phyloP scores from a whole-genome alignment of 192 early-diverging fungal species.

The Dimargaris verticillata region DNA sequence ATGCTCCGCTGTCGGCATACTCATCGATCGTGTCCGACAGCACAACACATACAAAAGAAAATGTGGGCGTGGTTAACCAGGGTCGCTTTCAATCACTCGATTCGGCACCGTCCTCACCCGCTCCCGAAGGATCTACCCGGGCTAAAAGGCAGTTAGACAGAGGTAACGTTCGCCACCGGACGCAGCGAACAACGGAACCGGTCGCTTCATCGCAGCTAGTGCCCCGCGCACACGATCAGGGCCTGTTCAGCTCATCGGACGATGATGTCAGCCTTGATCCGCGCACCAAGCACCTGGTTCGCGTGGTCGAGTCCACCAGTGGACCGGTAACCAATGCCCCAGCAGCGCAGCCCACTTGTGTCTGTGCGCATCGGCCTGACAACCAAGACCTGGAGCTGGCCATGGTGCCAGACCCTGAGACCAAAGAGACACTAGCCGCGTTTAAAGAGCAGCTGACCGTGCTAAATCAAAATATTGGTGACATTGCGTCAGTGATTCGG shows the following conservation, averaged over 20 bases:
- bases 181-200: too few relatives aligned
- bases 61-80: neutral
- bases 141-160: neutral
- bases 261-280: too few relatives aligned
- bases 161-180: neutral
- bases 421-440: neutral
- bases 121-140: neutral
- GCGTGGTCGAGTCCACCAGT: too few relatives aligned
- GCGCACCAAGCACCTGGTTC: too few relatives aligned
- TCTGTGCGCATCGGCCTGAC: too few relatives aligned
- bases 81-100: neutral
- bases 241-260: too few relatives aligned
- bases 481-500: neutral
- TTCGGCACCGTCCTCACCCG: neutral
- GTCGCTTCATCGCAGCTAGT: too few relatives aligned
- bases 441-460: neutral
- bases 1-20: neutral
- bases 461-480: slow-evolving; percentile 3
- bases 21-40: neutral
- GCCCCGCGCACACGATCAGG: too few relatives aligned
- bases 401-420: neutral
- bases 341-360: too few relatives aligned
- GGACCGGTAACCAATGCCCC: too few relatives aligned
- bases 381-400: neutral
- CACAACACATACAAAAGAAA: neutral